Evolutionary conservation across 306 rosid genomes (phyloP).

Genomic region (Carpinus fangiana): DNA sequence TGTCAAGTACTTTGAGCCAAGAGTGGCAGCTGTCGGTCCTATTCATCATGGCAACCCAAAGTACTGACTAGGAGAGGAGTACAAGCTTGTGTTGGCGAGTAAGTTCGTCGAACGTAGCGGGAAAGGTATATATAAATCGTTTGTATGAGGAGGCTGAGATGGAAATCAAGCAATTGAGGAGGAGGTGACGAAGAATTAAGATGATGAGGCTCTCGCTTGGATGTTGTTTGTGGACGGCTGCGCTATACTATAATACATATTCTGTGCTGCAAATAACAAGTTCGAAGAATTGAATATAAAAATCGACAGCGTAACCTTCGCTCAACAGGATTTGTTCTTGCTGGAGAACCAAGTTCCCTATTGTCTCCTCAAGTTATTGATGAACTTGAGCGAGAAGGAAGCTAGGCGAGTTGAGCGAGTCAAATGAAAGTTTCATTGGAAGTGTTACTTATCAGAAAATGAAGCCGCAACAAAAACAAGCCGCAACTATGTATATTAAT

Average conservation of each 20-base stretch:
- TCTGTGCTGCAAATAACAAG: neutral
- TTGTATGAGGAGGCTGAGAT: neutral
- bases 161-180: neutral
- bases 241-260: constrained; percentile 2
- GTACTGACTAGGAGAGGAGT: neutral
- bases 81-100: neutral
- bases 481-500: too few species aligned
- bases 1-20: constrained; percentile 12
- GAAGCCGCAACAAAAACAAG: too few species aligned
- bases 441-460: too few species aligned
- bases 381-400: neutral
- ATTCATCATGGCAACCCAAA: constrained; percentile 9
- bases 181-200: neutral
- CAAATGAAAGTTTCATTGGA: neutral
- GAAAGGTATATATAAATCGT: neutral
- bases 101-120: neutral
- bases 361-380: constrained; percentile 15
- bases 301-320: neutral
- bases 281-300: neutral
- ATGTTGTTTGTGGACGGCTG: constrained; percentile 32
- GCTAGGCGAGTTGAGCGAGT: accelerated
- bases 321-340: constrained; percentile 29
- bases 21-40: constrained; percentile 24
- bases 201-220: constrained; percentile 5
- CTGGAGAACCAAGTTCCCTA: constrained; percentile 37